phyloP scores from a whole-genome alignment of 495 filamentous ascomycete genomes.

The Jackrogersella multiformis region DNA sequence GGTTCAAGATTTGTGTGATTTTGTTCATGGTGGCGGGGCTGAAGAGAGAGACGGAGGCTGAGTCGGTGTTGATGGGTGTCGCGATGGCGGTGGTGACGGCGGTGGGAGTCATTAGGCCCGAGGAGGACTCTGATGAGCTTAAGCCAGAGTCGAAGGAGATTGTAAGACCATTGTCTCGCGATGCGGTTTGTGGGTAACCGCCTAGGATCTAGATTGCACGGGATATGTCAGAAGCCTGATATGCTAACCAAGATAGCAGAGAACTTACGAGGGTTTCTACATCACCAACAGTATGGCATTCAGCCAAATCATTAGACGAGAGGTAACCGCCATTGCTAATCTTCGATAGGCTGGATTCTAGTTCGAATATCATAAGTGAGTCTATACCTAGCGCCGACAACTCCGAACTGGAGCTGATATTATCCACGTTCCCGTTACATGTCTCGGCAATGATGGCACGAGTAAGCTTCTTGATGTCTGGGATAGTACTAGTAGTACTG shows the following conservation, averaged over 20 bases:
- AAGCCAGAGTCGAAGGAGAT: background rate
- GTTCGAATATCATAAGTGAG: slow-evolving; percentile 4
- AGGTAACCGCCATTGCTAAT: slow-evolving; percentile 3
- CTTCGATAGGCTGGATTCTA: slow-evolving; percentile 5
- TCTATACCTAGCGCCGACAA: slow-evolving; percentile 1
- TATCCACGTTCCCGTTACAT: background rate
- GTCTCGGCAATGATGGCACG: slow-evolving; percentile 7
- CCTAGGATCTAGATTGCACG: background rate
- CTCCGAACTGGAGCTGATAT: background rate
- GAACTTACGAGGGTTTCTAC: background rate
- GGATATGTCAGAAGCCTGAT: background rate
- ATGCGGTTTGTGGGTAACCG: background rate
- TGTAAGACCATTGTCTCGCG: background rate
- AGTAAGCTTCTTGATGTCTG: background rate
- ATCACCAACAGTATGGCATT: background rate
- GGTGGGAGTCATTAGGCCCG: background rate
- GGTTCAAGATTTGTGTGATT: background rate
- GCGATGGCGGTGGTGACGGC: background rate
- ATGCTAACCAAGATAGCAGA: no score
- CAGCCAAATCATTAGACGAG: background rate
- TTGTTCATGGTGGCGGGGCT: background rate
- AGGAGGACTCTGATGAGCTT: background rate
- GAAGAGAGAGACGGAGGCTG: background rate
- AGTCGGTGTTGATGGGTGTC: background rate
- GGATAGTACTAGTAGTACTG: background rate